Conservation (phyloP, 176 grass and related monocot species). For the Bromus sterilis region DNA sequence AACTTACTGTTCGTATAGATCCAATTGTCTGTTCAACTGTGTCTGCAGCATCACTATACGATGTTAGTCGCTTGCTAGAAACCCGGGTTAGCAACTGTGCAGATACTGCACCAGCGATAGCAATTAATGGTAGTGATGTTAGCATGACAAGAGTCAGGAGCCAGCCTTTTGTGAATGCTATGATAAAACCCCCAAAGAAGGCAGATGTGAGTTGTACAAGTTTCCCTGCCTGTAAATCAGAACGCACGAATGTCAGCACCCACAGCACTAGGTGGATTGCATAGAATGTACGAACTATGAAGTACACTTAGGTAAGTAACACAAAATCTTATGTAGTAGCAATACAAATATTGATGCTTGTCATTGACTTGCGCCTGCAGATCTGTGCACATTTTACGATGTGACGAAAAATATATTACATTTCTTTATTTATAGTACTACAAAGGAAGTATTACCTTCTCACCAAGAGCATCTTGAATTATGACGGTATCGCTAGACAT, state of each 20-base stretch:
- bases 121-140: slow-evolving; percentile 46
- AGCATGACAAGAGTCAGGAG: slow-evolving; percentile 75
- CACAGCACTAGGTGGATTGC: not conserved
- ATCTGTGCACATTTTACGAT: not conserved
- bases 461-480: slow-evolving; percentile 49
- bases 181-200: slow-evolving; percentile 55
- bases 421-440: not conserved
- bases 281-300: not conserved
- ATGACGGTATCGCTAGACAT: slow-evolving; percentile 48
- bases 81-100: slow-evolving; percentile 36
- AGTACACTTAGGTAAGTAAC: not conserved
- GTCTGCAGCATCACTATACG: slow-evolving; percentile 60
- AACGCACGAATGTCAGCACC: not conserved
- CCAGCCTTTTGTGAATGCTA: slow-evolving; percentile 78
- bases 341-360: not conserved
- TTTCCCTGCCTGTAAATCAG: slow-evolving; percentile 57
- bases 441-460: slow-evolving; percentile 39
- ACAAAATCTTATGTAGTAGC: not conserved
- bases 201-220: slow-evolving; percentile 41
- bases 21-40: slow-evolving; percentile 80
- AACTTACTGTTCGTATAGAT: slow-evolving; percentile 76
- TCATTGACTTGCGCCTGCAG: not conserved
- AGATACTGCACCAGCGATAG: slow-evolving; percentile 36
- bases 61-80: slow-evolving; percentile 46
- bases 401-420: not conserved